Evolutionary conservation across 2,329 filamentous ascomycete species (phyloP).

Genomic region (Blastomyces silverae): DNA sequence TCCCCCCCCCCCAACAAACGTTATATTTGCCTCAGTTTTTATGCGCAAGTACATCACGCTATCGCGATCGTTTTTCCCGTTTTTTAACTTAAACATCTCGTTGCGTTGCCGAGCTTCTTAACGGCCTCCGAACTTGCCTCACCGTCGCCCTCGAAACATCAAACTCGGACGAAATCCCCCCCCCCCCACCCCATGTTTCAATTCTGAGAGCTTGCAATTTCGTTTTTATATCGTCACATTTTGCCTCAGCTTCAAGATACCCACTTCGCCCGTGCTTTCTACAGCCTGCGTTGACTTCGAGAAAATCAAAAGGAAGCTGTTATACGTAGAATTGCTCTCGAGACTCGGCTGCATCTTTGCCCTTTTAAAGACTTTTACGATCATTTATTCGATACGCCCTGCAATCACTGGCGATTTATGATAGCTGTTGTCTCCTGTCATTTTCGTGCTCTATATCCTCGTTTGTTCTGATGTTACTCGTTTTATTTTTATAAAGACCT

Average conservation of each 20-base stretch:
- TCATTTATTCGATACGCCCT: not conserved
- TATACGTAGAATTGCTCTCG: conserved; percentile 10
- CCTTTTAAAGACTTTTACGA: too few species aligned
- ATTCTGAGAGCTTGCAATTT: conserved; percentile 4
- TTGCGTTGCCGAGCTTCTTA: not conserved
- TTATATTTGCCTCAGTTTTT: not conserved
- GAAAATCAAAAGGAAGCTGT: not conserved
- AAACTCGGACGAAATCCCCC: not conserved
- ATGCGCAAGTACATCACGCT: conserved; percentile 1
- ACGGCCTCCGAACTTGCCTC: not conserved
- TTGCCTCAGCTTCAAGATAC: not conserved
- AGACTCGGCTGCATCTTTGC: too few species aligned
- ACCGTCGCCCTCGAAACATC: not conserved
- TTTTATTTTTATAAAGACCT: conserved; percentile 23
- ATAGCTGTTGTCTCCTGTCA: conserved; percentile 10
- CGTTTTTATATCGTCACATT: not conserved
- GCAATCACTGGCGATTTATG: not conserved
- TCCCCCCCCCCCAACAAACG: not conserved
- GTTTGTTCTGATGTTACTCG: conserved; percentile 20
- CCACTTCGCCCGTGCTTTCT: not conserved
- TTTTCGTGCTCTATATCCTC: conserved; percentile 22
- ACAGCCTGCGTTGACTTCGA: not conserved
- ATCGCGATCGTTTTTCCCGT: not conserved
- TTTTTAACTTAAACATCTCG: not conserved
- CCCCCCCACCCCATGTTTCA: not conserved